Conservation (phyloP, 1,284 basidiomycete species). For the Pseudozyma pruni region DNA sequence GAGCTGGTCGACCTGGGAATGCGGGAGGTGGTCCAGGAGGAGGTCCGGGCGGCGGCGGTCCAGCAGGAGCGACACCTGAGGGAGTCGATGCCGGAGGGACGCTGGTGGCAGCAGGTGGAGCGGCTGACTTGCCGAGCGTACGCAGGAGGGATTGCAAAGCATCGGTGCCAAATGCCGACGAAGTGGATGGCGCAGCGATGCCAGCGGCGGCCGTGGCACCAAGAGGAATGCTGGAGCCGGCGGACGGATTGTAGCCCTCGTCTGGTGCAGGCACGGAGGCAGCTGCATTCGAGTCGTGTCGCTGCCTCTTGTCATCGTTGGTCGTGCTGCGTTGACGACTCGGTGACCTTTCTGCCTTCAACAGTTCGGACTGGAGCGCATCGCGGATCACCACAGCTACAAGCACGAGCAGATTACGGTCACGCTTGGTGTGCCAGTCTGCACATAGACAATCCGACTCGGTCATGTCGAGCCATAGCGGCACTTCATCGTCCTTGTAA, state of each 20-base stretch:
- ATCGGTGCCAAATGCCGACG: constrained; percentile 24
- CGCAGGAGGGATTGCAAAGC: constrained; percentile 40
- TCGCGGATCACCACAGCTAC: constrained; percentile 57
- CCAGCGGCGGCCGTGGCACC: background rate
- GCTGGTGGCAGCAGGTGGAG: constrained; percentile 4
- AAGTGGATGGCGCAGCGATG: background rate
- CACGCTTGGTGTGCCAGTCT: constrained; percentile 34
- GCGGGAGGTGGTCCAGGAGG: constrained; percentile 32
- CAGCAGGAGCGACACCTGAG: constrained; percentile 1
- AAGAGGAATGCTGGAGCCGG: constrained; percentile 18
- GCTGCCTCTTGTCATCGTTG: constrained; percentile 11
- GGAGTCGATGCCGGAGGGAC: constrained; percentile 8
- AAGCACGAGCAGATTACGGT: constrained; percentile 54
- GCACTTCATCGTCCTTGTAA: constrained; percentile 49
- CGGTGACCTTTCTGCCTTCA: constrained; percentile 14
- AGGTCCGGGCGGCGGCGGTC: constrained; percentile 31
- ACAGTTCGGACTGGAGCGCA: constrained; percentile 31
- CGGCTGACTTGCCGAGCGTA: constrained; percentile 30
- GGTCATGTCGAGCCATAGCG: constrained; percentile 59
- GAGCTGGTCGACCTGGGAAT: background rate
- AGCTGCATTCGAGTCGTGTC: background rate
- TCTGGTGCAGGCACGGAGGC: background rate
- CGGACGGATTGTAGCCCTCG: constrained; percentile 26
- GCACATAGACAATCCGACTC: constrained; percentile 45
- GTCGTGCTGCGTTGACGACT: constrained; percentile 22